A percentile compares a stretch with the other conserved stretches of the same genome.
These are phyloP conservation scores for Apiotrichum sp. DNA, from an alignment of 1,284 basidiomycete genomes.

Conservation along the genomic window DNA sequence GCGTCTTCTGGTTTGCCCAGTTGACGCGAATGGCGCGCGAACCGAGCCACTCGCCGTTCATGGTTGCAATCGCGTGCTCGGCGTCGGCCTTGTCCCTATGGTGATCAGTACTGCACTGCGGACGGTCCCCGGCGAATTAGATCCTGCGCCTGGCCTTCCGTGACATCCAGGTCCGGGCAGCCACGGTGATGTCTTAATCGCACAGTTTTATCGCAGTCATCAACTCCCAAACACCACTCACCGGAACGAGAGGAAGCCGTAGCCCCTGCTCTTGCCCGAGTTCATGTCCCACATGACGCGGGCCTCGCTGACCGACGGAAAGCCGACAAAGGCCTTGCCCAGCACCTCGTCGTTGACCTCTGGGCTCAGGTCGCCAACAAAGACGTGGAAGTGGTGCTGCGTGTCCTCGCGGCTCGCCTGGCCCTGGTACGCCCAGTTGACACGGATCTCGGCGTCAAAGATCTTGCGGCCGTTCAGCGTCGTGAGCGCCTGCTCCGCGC, in stretches of 20 bases:
- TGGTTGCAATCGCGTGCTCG: constrained; percentile 93
- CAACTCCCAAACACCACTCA: constrained; percentile 19
- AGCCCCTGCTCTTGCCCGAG: constrained; percentile 79
- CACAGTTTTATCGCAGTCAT: too few relatives aligned
- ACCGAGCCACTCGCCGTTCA: constrained; percentile 99
- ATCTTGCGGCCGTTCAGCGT: constrained; percentile 97
- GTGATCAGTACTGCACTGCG: constrained; percentile 44
- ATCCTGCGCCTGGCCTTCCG: too few relatives aligned
- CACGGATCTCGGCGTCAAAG: constrained; percentile 93
- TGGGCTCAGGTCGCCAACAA: constrained; percentile 94
- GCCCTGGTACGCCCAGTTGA: constrained; percentile 98
- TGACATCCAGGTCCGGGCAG: too few relatives aligned
- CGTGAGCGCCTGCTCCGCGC: constrained; percentile 91
- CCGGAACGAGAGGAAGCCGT: constrained; percentile 54
- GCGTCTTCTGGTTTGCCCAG: constrained; percentile 97
- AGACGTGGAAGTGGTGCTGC: constrained; percentile 91
- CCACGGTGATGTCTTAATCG: too few relatives aligned
- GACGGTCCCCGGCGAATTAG: background rate
- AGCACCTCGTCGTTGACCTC: constrained; percentile 98
- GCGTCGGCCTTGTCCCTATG: constrained; percentile 93
- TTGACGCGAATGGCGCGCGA: constrained; percentile 96
- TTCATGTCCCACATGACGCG: constrained; percentile 99
- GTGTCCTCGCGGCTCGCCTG: constrained; percentile 79
- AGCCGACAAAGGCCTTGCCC: constrained; percentile 88
- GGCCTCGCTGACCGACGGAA: constrained; percentile 90